A percentile compares a stretch with the other conserved stretches of the same genome.
phyloP scores from a whole-genome alignment of 2,329 filamentous ascomycete genomes.

The Fusarium buxicola region DNA sequence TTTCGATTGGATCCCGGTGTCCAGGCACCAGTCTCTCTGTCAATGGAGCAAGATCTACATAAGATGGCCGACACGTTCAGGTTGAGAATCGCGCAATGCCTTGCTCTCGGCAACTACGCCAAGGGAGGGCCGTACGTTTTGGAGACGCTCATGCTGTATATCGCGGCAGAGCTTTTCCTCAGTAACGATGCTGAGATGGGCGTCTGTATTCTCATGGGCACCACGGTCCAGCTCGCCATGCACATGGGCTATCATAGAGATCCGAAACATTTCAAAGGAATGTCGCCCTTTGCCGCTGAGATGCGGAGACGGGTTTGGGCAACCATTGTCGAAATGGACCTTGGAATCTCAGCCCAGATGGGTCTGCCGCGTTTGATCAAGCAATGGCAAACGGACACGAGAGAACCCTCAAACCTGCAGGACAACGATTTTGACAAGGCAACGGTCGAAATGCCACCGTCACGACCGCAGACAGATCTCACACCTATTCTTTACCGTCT shows the following conservation, averaged over 20 bases:
- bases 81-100: slow-evolving; percentile 46
- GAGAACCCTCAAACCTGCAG: slow-evolving; percentile 56
- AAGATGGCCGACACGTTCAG: slow-evolving; percentile 4
- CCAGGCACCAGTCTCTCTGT: background rate
- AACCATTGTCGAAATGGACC: slow-evolving; percentile 54
- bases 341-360: slow-evolving; percentile 58
- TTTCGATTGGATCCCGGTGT: slow-evolving; percentile 12
- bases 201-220: slow-evolving; percentile 51
- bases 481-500: slow-evolving; percentile 16
- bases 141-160: slow-evolving; percentile 53
- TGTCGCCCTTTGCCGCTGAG: slow-evolving; percentile 56
- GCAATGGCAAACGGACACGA: slow-evolving; percentile 54
- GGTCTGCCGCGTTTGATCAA: slow-evolving; percentile 59
- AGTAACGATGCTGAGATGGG: slow-evolving; percentile 49
- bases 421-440: slow-evolving; percentile 56
- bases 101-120: slow-evolving; percentile 55
- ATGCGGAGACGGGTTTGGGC: slow-evolving; percentile 60
- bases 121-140: slow-evolving; percentile 56
- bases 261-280: slow-evolving; percentile 53
- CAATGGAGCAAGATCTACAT: slow-evolving; percentile 7
- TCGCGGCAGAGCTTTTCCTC: slow-evolving; percentile 48
- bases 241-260: slow-evolving; percentile 60
- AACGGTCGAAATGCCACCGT: background rate
- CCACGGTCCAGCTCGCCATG: slow-evolving; percentile 51
- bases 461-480: slow-evolving; percentile 5